Conservation (phyloP, 2,329 filamentous ascomycete genomes). For the Coleophoma cylindrospora region DNA sequence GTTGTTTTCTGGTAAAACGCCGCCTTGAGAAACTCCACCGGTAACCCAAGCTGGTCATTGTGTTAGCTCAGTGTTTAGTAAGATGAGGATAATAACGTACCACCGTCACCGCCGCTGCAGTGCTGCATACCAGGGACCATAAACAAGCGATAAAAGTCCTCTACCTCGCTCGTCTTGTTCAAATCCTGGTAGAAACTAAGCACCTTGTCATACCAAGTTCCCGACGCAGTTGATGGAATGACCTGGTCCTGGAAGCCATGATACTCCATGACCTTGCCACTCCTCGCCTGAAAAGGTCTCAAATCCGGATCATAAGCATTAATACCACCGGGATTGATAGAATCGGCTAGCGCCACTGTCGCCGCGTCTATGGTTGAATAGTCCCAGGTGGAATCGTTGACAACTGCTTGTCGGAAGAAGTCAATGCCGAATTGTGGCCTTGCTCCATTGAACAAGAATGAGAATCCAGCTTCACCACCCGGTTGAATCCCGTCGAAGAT, state of each 20-base stretch:
- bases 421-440: constrained; percentile 20
- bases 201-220: constrained; percentile 10
- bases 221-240: constrained; percentile 34
- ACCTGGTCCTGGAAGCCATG: constrained; percentile 10
- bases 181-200: neutral
- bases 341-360: constrained; percentile 24
- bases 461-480: constrained; percentile 27
- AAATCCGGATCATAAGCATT: constrained; percentile 10
- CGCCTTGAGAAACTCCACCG: neutral
- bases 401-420: constrained; percentile 41
- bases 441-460: neutral
- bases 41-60: neutral
- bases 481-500: constrained; percentile 42
- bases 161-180: neutral
- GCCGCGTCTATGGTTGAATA: constrained; percentile 30
- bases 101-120: constrained; percentile 33
- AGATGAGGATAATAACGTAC: neutral
- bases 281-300: constrained; percentile 6
- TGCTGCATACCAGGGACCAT: constrained; percentile 44
- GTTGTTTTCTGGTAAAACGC: neutral
- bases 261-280: constrained; percentile 11
- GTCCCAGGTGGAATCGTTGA: constrained; percentile 33
- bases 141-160: constrained; percentile 41
- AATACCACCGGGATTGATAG: constrained; percentile 7
- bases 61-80: too few species aligned